Evolutionary conservation across 768 basidiomycete genomes (phyloP), one percentile per base, ranked within the genome.

Genomic region (Artomyces pyxidatus): DNA sequence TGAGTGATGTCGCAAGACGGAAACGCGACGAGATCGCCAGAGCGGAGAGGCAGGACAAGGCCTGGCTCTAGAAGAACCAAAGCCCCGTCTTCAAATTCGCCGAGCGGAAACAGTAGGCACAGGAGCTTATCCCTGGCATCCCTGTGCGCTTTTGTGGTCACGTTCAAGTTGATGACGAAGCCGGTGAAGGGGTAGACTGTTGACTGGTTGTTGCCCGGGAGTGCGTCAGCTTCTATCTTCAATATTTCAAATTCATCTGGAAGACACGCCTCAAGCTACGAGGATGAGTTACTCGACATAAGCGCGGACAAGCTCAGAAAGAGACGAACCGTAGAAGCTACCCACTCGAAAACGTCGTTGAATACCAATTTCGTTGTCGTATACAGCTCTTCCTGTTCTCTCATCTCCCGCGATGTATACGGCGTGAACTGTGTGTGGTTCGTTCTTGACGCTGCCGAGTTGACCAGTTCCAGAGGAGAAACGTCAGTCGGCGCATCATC

Each of bases 321-420:
- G 61, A 60, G 52, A 5, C 39, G 2, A n/a, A 40, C 39, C 39
- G 17, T 21, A 3, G 11, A 22, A n/a, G 17, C 39, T 14, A 40
- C 23, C 39, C 4, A 40, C 11, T 12, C 16, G 23, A 40, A 40
- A 19, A 40, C 4, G 11, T 40, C 39, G 17, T 40, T 10, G 11
- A 40, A 40, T 4, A 40, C 11, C 17, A 19, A n/a, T 21, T 40
- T 19, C 39, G 23, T 14, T 10, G 17, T 21, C 23, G 64, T 37
- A 35, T 40, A 11, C 57, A 63, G 19, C 59, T 57, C 35, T 55
- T 65, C 1, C 61, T 60, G 2, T 54, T 40, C 23, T 10, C 10
- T 19, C 19, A 10, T 21, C 5, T 40, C 39, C 17, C 17, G 11
- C 17, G 39, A 12, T 4, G 10, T 4, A 22, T 40, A 40, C 17